These are phyloP conservation scores for Boletellus emodensis DNA, from an alignment of 768 basidiomycete genomes.

Conservation along the genomic window DNA sequence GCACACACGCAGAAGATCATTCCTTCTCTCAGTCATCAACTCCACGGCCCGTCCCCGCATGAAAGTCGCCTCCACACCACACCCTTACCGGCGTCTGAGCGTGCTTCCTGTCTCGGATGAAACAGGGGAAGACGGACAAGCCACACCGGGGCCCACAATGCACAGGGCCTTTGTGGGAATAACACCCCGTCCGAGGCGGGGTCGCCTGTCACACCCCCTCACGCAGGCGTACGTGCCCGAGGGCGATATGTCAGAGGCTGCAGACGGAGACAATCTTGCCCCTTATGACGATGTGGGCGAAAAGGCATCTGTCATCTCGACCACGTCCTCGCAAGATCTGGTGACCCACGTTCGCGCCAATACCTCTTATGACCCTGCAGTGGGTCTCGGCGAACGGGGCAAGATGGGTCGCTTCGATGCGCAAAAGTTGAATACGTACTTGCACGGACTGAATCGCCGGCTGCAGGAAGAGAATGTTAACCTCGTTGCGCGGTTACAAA, in stretches of 20 bases:
- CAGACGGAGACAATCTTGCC: constrained; percentile 18
- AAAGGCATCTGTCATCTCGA: constrained; percentile 71
- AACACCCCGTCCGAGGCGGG: constrained; percentile 57
- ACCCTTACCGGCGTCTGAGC: constrained; percentile 46
- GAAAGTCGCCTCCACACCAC: constrained; percentile 40
- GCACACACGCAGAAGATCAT: constrained; percentile 68
- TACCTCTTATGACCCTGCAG: constrained; percentile 82
- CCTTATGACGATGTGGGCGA: constrained; percentile 47
- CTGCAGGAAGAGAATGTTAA: constrained; percentile 82
- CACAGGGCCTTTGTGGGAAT: constrained; percentile 58
- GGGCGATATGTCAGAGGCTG: constrained; percentile 26
- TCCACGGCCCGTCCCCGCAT: constrained; percentile 73
- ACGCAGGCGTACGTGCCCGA: constrained; percentile 48
- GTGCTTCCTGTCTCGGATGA: constrained; percentile 54
- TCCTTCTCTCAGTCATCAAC: constrained; percentile 80
- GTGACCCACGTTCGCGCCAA: constrained; percentile 76
- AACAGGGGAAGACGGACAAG: constrained; percentile 29
- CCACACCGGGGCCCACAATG: constrained; percentile 35
- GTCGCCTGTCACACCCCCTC: constrained; percentile 62
- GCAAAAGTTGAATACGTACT: constrained; percentile 77
- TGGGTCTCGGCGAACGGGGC: constrained; percentile 65
- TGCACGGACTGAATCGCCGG: constrained; percentile 79
- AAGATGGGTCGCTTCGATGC: constrained; percentile 81
- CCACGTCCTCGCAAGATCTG: constrained; percentile 84
- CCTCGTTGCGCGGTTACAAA: constrained; percentile 51